Evolutionary conservation across 2,329 filamentous ascomycete genomes (phyloP), one percentile per base, ranked within the genome.

Genomic region (Xylariaceae sp.): DNA sequence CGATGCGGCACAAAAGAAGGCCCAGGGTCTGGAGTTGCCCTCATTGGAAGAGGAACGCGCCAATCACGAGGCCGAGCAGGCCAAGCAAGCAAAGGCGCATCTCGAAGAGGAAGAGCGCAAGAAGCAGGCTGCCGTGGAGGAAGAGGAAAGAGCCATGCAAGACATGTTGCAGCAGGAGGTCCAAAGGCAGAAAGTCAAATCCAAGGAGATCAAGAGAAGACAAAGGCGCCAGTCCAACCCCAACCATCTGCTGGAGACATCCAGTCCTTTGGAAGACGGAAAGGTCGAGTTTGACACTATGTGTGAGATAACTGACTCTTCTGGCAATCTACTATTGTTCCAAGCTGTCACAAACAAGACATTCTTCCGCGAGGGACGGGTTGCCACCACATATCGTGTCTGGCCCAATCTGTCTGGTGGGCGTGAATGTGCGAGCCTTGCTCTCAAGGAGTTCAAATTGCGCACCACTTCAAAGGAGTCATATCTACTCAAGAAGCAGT

Each of bases 31-130:
- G 41, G 78, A 89, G 47, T 69, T 95, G 13, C 89, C 89, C 1
- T 95, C 89, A 24, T 72, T 97, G 6, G 89, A 95, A 56, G 89
- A 94, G 55, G 90, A 97, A 63, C 80, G 90, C 30, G 89, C 86
- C 19, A 81, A 81, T 12, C 88, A 95, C 48, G 87, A 94, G 65
- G 85, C 85, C 17, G 79, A 78, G 18, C 71, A 87, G 19, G 79
- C 79, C 34, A 73, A 74, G 55, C 65, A 79, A 38, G 85, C 76
- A 51, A 68, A 69, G 63, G 76, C 73, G 57, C 71, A 79, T 46
- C 72, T 69, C 45, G 68, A 73, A 48, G 70, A 71, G 36, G 71
- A 78, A 38, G 71, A 75, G 31, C 66, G 69, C 33, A 76, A 73
- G 52, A 76, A 69, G 45, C 58, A 72, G 29, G 69, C 80, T 45